Conservation (phyloP, 345 rosid genomes). For the Populus euphratica region DNA sequence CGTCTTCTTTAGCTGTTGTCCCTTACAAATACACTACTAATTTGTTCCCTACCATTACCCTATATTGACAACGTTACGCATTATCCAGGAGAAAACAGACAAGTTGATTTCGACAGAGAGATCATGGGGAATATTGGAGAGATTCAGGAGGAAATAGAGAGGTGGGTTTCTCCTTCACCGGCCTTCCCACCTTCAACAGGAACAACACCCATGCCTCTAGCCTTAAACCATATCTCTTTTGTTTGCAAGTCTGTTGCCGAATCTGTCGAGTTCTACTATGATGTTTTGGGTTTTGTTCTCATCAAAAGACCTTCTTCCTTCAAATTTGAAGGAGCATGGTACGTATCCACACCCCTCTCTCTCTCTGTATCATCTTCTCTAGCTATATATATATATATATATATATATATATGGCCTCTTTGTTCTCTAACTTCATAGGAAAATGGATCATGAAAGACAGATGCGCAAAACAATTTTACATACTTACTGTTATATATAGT, state of each 20-base stretch:
- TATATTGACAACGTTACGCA: background rate
- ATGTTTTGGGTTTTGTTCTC: constrained; percentile 46
- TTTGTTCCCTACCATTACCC: too few relatives aligned
- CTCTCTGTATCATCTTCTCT: background rate
- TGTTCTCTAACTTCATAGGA: too few relatives aligned
- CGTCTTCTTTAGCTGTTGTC: background rate
- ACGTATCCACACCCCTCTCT: background rate
- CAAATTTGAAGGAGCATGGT: constrained; percentile 53
- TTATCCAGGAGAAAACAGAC: background rate
- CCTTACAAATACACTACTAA: background rate
- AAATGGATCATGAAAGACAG: too few relatives aligned
- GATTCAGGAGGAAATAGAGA: constrained; percentile 22
- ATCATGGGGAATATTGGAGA: constrained; percentile 33
- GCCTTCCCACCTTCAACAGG: background rate
- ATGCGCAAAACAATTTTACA: too few relatives aligned
- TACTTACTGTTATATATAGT: too few relatives aligned
- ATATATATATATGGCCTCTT: too few relatives aligned
- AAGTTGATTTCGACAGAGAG: background rate
- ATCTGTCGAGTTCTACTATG: constrained; percentile 41
- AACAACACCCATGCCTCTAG: constrained; percentile 25
- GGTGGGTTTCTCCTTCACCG: background rate
- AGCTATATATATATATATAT: too few relatives aligned
- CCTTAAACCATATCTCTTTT: constrained; percentile 47
- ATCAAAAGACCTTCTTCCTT: constrained; percentile 53
- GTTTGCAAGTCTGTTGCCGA: constrained; percentile 35